Evolutionary conservation across 257 asterid genomes (phyloP), one percentile per base, ranked within the genome.

Genomic region (Eustoma russellianum): DNA sequence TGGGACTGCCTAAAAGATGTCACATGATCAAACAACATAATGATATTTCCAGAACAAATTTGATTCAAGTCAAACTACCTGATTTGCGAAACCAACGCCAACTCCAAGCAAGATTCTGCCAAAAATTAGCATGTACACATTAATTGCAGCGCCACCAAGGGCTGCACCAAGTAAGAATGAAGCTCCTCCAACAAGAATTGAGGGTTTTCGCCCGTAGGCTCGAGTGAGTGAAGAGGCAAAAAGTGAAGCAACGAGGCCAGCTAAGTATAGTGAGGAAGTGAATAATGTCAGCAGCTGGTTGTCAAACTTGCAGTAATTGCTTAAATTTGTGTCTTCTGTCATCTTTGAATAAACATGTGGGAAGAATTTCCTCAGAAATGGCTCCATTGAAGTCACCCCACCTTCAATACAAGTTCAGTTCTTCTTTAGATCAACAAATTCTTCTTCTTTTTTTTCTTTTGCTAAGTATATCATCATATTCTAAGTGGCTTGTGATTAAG

Each of bases 371-470:
- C 54, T 70, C 77, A 82, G 65, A 65, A 88, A 88, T 2, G 94
- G 72, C 53, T 71, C 82, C 95, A 88, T 85, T 0, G 97, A 88
- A 0, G 92, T 88, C 40, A 88, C 97, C 64, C 97, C 97, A 56
- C 97, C 97, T 81, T 48, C 62, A 58, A 13, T 51, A 54, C 38
- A 47, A 43, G 2, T 24, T 24, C 2, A 24, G 30, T 24, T 24
- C 30, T 24, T 24, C 30, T 2, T 24, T 24, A 24, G 30, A 24
- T 24, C 3, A 24, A 24, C 30, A n/a, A n/a, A n/a, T n/a, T n/a
- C n/a, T n/a, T n/a, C n/a, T n/a, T n/a, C n/a, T n/a, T n/a, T n/a
- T n/a, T n/a, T n/a, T n/a, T n/a, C n/a, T n/a, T n/a, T n/a, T n/a
- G n/a, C n/a, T n/a, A n/a, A n/a, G n/a, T n/a, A n/a, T n/a, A n/a